Percentiles rank a stretch among this genome's conserved stretches.
phyloP scores from a whole-genome alignment of 2,329 filamentous ascomycete genomes.

The Fusarium sp. region DNA sequence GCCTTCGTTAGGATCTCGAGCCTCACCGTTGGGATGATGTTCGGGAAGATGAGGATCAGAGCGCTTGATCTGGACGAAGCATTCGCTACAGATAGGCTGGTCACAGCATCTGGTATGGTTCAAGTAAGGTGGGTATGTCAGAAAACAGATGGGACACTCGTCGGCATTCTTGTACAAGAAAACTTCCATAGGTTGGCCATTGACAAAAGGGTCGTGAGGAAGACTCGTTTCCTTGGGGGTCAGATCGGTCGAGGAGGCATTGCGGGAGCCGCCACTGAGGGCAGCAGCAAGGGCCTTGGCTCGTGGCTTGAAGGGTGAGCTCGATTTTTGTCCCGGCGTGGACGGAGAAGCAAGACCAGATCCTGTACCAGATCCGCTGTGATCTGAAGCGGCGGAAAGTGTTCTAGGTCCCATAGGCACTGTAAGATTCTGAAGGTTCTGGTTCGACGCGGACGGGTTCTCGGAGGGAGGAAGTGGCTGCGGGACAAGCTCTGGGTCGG shows the following conservation, averaged over 20 bases:
- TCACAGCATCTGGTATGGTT: slow-evolving; percentile 97
- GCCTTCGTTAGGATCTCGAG: slow-evolving; percentile 55
- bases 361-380: slow-evolving; percentile 71
- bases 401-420: slow-evolving; percentile 85
- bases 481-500: slow-evolving; percentile 75
- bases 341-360: slow-evolving; percentile 69
- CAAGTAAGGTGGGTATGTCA: slow-evolving; percentile 94
- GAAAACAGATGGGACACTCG: slow-evolving; percentile 97
- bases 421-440: slow-evolving; percentile 79
- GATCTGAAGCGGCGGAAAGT: slow-evolving; percentile 84
- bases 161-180: slow-evolving; percentile 91
- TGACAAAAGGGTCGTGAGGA: slow-evolving; percentile 87
- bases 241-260: slow-evolving; percentile 79
- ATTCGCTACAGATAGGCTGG: slow-evolving; percentile 97
- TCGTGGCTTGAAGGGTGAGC: slow-evolving; percentile 81
- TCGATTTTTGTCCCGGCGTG: slow-evolving; percentile 55
- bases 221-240: slow-evolving; percentile 83
- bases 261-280: slow-evolving; percentile 80
- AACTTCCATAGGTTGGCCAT: slow-evolving; percentile 94
- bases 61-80: slow-evolving; percentile 98
- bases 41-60: slow-evolving; percentile 92
- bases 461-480: slow-evolving; percentile 62
- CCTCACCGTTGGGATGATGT: slow-evolving; percentile 70
- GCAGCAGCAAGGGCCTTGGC: slow-evolving; percentile 91
- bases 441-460: slow-evolving; percentile 64